Percentiles rank a stretch among this genome's conserved stretches.
phyloP scores from a whole-genome alignment of 768 basidiomycete genomes.

The Leucocoprinus sp. region DNA sequence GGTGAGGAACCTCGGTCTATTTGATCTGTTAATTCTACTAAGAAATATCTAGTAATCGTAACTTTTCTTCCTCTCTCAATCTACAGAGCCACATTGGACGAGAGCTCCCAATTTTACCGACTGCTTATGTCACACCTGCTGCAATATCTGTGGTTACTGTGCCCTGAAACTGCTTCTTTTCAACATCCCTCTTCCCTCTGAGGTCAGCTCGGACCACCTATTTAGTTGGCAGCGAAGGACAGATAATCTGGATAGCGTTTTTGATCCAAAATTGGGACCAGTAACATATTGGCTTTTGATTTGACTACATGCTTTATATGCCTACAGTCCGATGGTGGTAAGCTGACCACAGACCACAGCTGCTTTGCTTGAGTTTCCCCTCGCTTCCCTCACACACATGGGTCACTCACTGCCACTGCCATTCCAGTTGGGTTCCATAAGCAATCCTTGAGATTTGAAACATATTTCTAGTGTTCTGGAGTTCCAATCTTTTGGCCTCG shows the following conservation, averaged over 20 bases:
- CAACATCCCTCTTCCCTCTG: not conserved
- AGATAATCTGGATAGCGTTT: too few relatives aligned
- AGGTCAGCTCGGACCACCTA: not conserved
- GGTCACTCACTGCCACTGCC: not conserved
- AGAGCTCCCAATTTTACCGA: not conserved
- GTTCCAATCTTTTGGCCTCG: not conserved
- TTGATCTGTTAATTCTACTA: not conserved
- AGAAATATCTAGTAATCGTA: not conserved
- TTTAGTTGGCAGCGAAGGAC: too few relatives aligned
- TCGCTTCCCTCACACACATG: not conserved
- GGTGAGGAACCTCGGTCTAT: not conserved
- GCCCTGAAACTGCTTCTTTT: not conserved
- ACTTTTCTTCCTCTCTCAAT: not conserved
- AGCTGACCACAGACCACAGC: not conserved
- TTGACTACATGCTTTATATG: too few relatives aligned
- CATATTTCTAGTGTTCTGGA: too few relatives aligned
- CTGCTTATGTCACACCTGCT: not conserved
- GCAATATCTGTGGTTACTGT: not conserved
- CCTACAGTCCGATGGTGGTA: not conserved
- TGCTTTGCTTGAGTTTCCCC: not conserved
- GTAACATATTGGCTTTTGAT: too few relatives aligned
- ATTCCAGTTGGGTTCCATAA: not conserved
- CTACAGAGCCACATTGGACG: not conserved
- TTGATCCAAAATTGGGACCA: too few relatives aligned
- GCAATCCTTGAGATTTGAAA: not conserved